A percentile compares a stretch with the other conserved stretches of the same genome.
These are phyloP conservation scores for Paspalum vaginatum DNA, from an alignment of 176 grass and related monocot species.

Conservation along the genomic window DNA sequence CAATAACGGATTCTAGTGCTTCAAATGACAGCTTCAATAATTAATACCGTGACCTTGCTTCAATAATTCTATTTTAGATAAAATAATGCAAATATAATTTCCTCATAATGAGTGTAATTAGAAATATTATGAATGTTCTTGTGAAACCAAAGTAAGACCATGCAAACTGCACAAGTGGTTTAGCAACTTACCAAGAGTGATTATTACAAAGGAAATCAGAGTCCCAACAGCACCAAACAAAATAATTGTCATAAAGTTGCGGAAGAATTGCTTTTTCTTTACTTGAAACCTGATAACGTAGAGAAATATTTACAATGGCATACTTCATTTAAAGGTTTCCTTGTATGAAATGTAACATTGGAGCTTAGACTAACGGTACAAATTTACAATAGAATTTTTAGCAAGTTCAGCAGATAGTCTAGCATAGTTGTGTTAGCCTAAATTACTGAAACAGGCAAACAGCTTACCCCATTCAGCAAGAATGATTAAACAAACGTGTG, in stretches of 20 bases:
- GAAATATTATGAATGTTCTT: not conserved
- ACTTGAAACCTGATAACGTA: constrained; percentile 82
- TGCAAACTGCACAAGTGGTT: not conserved
- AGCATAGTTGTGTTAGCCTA: not conserved
- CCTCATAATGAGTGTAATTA: not conserved
- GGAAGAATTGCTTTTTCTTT: constrained; percentile 98
- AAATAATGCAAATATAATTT: not conserved
- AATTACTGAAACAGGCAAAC: constrained; percentile 26
- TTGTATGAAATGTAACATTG: constrained; percentile 24
- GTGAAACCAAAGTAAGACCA: constrained; percentile 5
- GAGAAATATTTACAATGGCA: constrained; percentile 25
- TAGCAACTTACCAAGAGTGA: constrained; percentile 75
- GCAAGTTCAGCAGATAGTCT: not conserved
- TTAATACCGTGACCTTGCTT: not conserved
- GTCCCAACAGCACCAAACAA: constrained; percentile 92
- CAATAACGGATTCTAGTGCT: not conserved
- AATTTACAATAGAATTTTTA: constrained; percentile 14
- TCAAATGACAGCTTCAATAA: not conserved
- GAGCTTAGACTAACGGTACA: not conserved
- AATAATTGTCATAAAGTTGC: constrained; percentile 87
- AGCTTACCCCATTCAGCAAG: not conserved
- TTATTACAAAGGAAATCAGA: constrained; percentile 87
- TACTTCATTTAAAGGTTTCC: constrained; percentile 23
- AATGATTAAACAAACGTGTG: constrained; percentile 3
- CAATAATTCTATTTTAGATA: not conserved